These are phyloP conservation scores for Fusarium nodosum DNA, from an alignment of 2,329 filamentous ascomycete genomes.

Conservation along the genomic window DNA sequence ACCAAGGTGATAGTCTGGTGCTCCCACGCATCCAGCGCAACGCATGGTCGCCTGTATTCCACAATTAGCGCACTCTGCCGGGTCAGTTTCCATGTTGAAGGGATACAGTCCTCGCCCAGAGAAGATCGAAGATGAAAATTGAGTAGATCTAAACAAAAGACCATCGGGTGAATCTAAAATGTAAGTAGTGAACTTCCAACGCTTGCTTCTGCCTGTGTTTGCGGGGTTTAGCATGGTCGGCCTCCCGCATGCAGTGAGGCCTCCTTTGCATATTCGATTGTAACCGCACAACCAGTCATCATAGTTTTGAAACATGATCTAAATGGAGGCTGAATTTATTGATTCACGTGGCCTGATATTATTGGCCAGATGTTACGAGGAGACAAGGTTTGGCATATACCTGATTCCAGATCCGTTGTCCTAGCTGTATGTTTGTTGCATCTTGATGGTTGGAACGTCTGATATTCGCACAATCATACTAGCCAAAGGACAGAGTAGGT, in stretches of 20 bases:
- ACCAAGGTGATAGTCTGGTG: background rate
- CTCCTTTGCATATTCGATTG: background rate
- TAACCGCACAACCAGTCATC: too few species aligned
- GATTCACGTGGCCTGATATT: too few species aligned
- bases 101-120: too few species aligned
- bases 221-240: background rate
- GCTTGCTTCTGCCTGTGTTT: background rate
- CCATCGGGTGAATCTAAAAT: background rate
- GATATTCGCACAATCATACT: too few species aligned
- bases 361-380: too few species aligned
- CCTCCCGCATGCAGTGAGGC: background rate
- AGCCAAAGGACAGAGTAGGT: too few species aligned
- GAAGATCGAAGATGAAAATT: fast-evolving
- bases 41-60: background rate
- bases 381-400: too few species aligned
- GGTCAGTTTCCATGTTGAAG: background rate
- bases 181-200: background rate
- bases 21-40: background rate
- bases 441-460: too few species aligned
- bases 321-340: too few species aligned
- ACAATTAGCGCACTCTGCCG: background rate
- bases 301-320: too few species aligned
- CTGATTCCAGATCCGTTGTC: too few species aligned
- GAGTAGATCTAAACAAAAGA: background rate
- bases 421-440: too few species aligned